A percentile compares a stretch with the other conserved stretches of the same genome.
phyloP scores from a whole-genome alignment of 78 protist species.

The Guillardia theta region DNA sequence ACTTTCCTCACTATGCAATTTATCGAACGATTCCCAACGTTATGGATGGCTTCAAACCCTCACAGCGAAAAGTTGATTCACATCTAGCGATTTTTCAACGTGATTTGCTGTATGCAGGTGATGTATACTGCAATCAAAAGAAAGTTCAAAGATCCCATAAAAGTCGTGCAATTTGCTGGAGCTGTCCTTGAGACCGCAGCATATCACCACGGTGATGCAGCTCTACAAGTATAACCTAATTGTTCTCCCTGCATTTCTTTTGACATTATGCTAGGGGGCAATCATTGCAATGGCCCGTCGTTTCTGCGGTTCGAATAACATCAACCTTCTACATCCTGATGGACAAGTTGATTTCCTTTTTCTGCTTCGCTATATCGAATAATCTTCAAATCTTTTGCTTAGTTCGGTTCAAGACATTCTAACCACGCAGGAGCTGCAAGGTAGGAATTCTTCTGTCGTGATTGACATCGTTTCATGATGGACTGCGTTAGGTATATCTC shows the following conservation, averaged over 20 bases:
- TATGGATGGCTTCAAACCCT: conserved; percentile 5
- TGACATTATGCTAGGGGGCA: not conserved
- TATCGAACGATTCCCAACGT: conserved; percentile 13
- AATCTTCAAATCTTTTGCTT: not conserved
- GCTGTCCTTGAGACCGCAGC: conserved; percentile 29
- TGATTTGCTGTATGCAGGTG: not conserved
- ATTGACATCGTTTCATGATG: too few relatives aligned
- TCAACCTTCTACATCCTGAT: conserved; percentile 8
- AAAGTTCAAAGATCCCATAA: not conserved
- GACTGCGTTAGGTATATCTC: too few relatives aligned
- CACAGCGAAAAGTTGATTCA: not conserved
- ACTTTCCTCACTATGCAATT: conserved; percentile 34
- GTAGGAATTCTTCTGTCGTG: too few relatives aligned
- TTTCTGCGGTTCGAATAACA: not conserved
- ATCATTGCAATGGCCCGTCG: conserved; percentile 24
- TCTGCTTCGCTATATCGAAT: not conserved
- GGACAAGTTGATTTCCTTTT: not conserved
- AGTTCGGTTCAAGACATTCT: not conserved
- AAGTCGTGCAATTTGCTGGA: conserved; percentile 24
- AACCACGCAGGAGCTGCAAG: conserved; percentile 31
- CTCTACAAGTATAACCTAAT: not conserved
- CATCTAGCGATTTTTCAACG: not conserved
- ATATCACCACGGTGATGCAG: conserved; percentile 8
- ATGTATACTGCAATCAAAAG: not conserved
- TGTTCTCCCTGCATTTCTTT: too few relatives aligned